These are phyloP conservation scores for Rhododendron molle DNA, from an alignment of 148 eudicot genomes.

Conservation along the genomic window DNA sequence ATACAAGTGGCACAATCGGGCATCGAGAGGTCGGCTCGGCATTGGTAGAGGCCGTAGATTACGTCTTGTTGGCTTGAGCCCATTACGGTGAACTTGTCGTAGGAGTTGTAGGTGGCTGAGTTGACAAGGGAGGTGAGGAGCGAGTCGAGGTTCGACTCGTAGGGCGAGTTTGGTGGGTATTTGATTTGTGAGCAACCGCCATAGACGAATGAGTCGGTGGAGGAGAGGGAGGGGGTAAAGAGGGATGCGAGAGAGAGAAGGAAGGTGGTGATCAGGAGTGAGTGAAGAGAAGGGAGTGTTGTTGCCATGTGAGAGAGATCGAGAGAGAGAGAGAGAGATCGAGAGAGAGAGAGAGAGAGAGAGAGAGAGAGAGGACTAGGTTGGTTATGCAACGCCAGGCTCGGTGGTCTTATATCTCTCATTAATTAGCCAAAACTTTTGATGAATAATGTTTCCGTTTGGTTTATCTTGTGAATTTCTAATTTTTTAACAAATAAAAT, in stretches of 20 bases:
- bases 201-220: constrained; percentile 35
- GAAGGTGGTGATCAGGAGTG: background rate
- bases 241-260: constrained; percentile 18
- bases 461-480: background rate
- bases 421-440: too few species aligned
- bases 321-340: too few species aligned
- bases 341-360: too few species aligned
- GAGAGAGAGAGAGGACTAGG: background rate
- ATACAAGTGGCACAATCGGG: constrained; percentile 51
- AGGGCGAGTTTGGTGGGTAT: constrained; percentile 38
- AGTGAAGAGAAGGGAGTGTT: background rate
- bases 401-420: background rate
- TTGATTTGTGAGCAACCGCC: constrained; percentile 49
- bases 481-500: too few species aligned
- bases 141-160: constrained; percentile 44
- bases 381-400: background rate
- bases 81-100: constrained; percentile 38
- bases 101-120: constrained; percentile 57
- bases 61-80: constrained; percentile 32
- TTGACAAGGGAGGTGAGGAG: constrained; percentile 48
- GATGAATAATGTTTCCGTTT: too few species aligned
- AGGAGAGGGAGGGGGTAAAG: background rate
- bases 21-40: constrained; percentile 57
- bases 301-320: too few species aligned
- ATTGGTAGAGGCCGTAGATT: constrained; percentile 55